Percentiles rank a stretch among this genome's conserved stretches.
phyloP scores from a whole-genome alignment of 768 basidiomycete species.

The Rhodotorula graminis region DNA sequence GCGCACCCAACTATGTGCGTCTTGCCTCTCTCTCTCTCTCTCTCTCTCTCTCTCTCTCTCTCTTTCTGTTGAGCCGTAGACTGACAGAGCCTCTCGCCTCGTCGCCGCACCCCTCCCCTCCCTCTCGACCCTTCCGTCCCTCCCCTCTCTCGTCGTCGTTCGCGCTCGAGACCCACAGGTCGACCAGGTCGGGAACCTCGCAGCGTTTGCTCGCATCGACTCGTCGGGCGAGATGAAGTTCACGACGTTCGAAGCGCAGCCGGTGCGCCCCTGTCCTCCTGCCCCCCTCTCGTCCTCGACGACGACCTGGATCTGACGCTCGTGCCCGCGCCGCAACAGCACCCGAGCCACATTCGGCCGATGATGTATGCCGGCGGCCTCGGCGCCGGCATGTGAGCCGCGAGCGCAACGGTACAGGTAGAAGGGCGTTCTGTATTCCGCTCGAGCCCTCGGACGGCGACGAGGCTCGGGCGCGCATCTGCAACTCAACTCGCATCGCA shows the following conservation, averaged over 20 bases:
- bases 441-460: too few species aligned
- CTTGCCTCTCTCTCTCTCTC: too few species aligned
- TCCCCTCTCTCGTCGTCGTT: background rate
- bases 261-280: slow-evolving; percentile 12
- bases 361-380: slow-evolving; percentile 32
- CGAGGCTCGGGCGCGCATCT: too few species aligned
- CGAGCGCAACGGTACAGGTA: too few species aligned
- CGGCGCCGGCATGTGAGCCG: slow-evolving; percentile 18
- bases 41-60: too few species aligned
- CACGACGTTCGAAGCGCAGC: slow-evolving; percentile 40
- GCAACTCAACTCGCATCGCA: too few species aligned
- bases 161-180: slow-evolving; percentile 22
- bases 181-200: slow-evolving; percentile 85
- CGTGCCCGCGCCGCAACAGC: background rate
- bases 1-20: slow-evolving; percentile 75
- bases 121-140: background rate
- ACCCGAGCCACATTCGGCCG: slow-evolving; percentile 17
- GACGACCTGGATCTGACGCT: background rate
- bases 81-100: too few species aligned
- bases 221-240: slow-evolving; percentile 38
- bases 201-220: slow-evolving; percentile 63
- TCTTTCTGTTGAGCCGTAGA: too few species aligned
- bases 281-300: background rate
- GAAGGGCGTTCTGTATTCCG: too few species aligned
- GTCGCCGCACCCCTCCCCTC: too few species aligned